Base-by-base conservation (phyloP, 164 flowering plant genomes). In the Cinnamomum micranthum region DNA sequence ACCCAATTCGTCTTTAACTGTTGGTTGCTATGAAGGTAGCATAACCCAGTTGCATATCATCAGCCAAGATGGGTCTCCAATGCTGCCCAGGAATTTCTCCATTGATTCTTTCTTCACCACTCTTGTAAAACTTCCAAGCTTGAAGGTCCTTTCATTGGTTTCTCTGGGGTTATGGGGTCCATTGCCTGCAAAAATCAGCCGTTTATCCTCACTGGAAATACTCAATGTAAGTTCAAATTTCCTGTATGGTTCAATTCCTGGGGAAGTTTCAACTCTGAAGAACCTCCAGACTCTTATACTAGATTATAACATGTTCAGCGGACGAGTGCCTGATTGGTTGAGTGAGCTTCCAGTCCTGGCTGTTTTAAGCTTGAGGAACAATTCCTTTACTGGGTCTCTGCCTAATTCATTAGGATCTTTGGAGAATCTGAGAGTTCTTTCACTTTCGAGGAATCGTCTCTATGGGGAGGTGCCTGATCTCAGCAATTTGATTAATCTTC, bases 101-200 rank as follows among this genome's bases (percentile, higher is more conserved):
- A 82, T 87, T 5, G 90, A 86, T 51, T 89, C 98, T 28, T 87
- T 94, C 73, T 74, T 92, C 13, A 83, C 86, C 0, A 87, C 91
- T 2, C 92, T 96, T 28, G 92, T 78, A 63, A 82, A 80, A 74
- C 89, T 96, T 55, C 89, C 97, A 0, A 81, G 79, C 77, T 78
- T 96, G 82, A 96, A 88, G 78, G 97, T 96, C 71, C 89, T 96
- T 71, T 85, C 86, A n/a, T 77, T 96, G 81, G 97, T 85, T 71
- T 94, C 97, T 72, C 91, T 96, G 4, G 99, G 99, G 47, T 76
- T 96, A 75, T 91, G 98, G 95, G 99, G 98, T 25, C 84, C 84
- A 1, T 68, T 96, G 69, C 93, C 99, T 11, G 83, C 82, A 27
- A 86, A 90, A 70, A 82, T 94, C 51, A 79, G 82, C 2, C 86